Conservation (phyloP, 2,329 filamentous ascomycete genomes). For the Trichoderma lentiforme region DNA sequence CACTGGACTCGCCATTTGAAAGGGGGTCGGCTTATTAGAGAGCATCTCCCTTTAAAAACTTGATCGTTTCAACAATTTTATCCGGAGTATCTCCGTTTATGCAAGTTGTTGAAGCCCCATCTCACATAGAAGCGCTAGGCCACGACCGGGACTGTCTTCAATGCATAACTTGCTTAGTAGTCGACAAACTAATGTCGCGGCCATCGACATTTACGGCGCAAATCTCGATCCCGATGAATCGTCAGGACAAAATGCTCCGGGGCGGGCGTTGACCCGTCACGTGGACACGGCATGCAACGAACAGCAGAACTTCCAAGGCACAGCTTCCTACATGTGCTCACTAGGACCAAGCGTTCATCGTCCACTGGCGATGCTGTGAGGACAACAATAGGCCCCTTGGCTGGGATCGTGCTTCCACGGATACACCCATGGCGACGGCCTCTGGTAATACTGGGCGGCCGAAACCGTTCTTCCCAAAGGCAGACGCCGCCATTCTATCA, state of each 20-base stretch:
- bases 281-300: background rate
- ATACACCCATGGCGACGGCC: background rate
- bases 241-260: background rate
- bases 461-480: background rate
- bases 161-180: background rate
- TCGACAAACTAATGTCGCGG: background rate
- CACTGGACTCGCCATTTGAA: background rate
- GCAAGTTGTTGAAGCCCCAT: background rate
- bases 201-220: background rate
- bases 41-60: background rate
- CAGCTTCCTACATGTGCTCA: background rate
- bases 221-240: background rate
- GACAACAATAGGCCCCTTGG: background rate
- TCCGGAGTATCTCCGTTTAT: background rate
- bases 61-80: background rate
- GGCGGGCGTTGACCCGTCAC: background rate
- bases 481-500: background rate
- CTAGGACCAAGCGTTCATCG: background rate
- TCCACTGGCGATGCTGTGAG: background rate
- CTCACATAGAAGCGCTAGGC: background rate
- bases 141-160: background rate
- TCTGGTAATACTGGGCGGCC: background rate
- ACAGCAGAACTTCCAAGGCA: background rate
- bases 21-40: background rate
- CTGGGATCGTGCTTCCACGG: background rate